These are phyloP conservation scores for Heritiera littoralis DNA, from an alignment of 345 rosid species.

Conservation along the genomic window DNA sequence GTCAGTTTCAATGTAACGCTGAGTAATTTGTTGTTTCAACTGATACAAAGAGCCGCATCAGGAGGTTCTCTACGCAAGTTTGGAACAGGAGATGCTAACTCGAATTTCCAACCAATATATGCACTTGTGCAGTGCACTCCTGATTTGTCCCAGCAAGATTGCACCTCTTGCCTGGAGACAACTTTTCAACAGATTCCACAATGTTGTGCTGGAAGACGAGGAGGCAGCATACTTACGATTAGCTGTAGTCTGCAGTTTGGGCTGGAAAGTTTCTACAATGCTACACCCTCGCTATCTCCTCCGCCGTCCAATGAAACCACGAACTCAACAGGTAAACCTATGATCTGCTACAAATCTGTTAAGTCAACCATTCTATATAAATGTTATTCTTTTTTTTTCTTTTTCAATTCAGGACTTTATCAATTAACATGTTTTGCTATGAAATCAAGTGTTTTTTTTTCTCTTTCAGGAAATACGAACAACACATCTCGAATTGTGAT, in stretches of 20 bases:
- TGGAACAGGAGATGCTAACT: constrained; percentile 17
- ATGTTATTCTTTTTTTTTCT: too few species aligned
- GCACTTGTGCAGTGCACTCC: constrained; percentile 45
- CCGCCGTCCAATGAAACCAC: neutral
- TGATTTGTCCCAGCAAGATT: constrained; percentile 24
- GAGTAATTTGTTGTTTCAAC: neutral
- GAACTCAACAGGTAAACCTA: neutral
- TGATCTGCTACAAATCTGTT: neutral
- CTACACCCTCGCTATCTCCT: too few species aligned
- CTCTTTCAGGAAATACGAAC: constrained; percentile 7
- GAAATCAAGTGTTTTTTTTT: neutral
- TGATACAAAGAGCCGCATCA: constrained; percentile 19
- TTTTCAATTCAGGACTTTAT: too few species aligned
- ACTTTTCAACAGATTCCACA: neutral
- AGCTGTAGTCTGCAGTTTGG: constrained; percentile 39
- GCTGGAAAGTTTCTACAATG: constrained; percentile 22
- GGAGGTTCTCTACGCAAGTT: constrained; percentile 28
- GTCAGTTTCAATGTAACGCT: constrained; percentile 14
- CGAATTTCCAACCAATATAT: constrained; percentile 11
- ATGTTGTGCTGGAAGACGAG: constrained; percentile 25
- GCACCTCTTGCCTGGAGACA: constrained; percentile 16
- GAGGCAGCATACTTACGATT: constrained; percentile 19
- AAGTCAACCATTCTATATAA: neutral
- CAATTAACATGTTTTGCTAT: neutral
- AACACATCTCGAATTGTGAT: constrained; percentile 4